Evolutionary conservation across 139 green algal species (phyloP).

Genomic region (Auxenochlorella protothecoides): DNA sequence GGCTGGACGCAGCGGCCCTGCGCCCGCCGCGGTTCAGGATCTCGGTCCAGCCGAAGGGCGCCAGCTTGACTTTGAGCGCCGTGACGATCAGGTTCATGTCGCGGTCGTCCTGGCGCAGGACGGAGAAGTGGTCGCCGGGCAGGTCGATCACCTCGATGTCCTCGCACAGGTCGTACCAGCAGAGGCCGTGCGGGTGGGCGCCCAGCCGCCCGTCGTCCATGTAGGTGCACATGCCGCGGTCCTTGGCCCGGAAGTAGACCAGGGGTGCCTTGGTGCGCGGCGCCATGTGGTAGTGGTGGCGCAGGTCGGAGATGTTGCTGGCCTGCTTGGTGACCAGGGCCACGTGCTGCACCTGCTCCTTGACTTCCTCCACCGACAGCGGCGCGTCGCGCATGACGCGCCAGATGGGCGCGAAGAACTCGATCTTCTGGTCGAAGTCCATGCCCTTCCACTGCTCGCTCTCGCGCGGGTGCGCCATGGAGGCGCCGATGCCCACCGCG

Average conservation of each 20-base stretch:
- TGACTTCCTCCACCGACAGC: constrained; percentile 59
- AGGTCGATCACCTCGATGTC: constrained; percentile 56
- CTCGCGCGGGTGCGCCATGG: constrained; percentile 66
- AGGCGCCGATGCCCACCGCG: constrained; percentile 62
- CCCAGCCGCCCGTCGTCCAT: constrained; percentile 53
- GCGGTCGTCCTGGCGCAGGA: constrained; percentile 54
- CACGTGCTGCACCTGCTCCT: constrained; percentile 56
- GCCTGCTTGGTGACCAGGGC: constrained; percentile 70
- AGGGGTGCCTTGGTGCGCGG: constrained; percentile 23
- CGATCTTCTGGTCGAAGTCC: constrained; percentile 52
- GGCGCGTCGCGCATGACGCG: constrained; percentile 74
- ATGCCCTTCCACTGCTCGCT: constrained; percentile 71
- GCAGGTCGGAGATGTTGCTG: constrained; percentile 58
- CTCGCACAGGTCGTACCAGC: constrained; percentile 53
- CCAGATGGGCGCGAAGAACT: constrained; percentile 86
- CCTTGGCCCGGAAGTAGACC: constrained; percentile 65
- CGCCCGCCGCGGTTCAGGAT: constrained; percentile 9
- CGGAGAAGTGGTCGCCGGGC: constrained; percentile 77
- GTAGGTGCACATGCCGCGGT: constrained; percentile 64
- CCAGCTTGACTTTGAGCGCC: constrained; percentile 34
- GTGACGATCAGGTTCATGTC: constrained; percentile 52
- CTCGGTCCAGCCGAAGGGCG: constrained; percentile 42
- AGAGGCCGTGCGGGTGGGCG: constrained; percentile 50
- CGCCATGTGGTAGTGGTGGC: constrained; percentile 41
- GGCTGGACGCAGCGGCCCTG: not conserved